Percentiles rank a stretch among this genome's conserved stretches.
Evolutionary conservation across 2,329 filamentous ascomycete genomes (phyloP).

Genomic region (Neocatenulostroma microsporum): DNA sequence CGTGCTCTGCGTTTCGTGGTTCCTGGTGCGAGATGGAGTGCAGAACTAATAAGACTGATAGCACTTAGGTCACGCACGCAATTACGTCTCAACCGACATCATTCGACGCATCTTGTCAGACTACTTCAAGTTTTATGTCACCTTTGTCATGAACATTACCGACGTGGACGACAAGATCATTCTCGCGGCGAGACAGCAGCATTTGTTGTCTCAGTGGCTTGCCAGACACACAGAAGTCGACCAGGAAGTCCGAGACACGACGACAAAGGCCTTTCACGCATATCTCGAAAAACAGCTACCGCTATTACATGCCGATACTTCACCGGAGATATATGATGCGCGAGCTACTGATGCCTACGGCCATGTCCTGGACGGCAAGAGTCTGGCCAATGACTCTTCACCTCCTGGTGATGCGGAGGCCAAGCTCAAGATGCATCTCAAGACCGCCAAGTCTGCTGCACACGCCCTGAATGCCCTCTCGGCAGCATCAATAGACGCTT

Average conservation of each 20-base stretch:
- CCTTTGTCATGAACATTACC: constrained; percentile 90
- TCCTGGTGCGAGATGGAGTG: no score
- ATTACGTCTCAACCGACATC: constrained; percentile 87
- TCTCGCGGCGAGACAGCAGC: constrained; percentile 63
- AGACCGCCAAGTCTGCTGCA: constrained; percentile 49
- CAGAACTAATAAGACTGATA: constrained; percentile 12
- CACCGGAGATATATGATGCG: constrained; percentile 41
- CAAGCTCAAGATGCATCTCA: constrained; percentile 84
- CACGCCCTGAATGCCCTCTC: constrained; percentile 39
- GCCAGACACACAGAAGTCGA: constrained; percentile 38
- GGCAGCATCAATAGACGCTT: constrained; percentile 32
- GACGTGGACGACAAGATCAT: constrained; percentile 63
- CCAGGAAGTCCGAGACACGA: constrained; percentile 42
- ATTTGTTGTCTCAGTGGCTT: constrained; percentile 65
- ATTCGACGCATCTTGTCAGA: constrained; percentile 73
- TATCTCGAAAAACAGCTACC: constrained; percentile 63
- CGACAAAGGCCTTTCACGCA: constrained; percentile 45
- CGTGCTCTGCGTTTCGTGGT: no score
- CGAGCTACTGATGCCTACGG: constrained; percentile 47
- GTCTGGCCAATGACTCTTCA: constrained; percentile 45
- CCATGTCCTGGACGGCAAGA: constrained; percentile 45
- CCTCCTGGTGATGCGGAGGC: constrained; percentile 67
- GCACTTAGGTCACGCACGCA: constrained; percentile 75
- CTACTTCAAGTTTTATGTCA: constrained; percentile 75
- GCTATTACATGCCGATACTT: constrained; percentile 38